phyloP scores from a whole-genome alignment of 495 filamentous ascomycete species.

The Tuber calosporum region DNA sequence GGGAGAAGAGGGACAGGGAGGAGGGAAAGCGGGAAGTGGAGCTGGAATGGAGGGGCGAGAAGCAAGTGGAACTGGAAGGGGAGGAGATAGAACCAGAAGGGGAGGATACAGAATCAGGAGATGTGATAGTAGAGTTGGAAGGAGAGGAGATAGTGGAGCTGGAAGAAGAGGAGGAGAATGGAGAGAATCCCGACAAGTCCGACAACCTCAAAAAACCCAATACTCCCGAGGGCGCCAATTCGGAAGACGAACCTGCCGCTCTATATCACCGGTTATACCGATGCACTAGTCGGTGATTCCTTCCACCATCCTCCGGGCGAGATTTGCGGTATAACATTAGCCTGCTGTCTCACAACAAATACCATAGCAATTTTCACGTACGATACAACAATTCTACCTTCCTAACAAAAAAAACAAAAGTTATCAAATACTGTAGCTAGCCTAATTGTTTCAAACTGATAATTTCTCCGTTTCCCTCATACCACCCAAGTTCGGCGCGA shows the following conservation, averaged over 20 bases:
- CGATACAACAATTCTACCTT: not conserved
- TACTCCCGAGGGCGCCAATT: not conserved
- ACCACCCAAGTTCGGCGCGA: not conserved
- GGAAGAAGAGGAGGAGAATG: not conserved
- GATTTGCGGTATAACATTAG: not conserved
- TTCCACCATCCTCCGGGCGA: not conserved
- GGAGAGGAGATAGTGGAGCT: not conserved
- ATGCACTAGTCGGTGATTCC: not conserved
- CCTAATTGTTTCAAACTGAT: not conserved
- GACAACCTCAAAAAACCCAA: not conserved
- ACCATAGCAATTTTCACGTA: not conserved
- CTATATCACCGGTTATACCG: not conserved
- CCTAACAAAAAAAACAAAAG: too few relatives aligned
- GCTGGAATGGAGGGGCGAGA: too few relatives aligned
- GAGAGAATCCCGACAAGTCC: not conserved
- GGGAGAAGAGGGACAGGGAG: not conserved
- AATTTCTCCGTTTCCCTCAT: not conserved
- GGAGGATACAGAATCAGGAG: not conserved
- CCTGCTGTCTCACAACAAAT: not conserved
- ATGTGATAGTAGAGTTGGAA: not conserved
- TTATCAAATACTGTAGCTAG: not conserved
- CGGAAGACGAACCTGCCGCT: not conserved
- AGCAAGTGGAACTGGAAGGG: not conserved
- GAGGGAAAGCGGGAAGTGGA: not conserved
- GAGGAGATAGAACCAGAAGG: not conserved